Conservation (phyloP, 441 rosid genomes). For the Capsella rubella region DNA sequence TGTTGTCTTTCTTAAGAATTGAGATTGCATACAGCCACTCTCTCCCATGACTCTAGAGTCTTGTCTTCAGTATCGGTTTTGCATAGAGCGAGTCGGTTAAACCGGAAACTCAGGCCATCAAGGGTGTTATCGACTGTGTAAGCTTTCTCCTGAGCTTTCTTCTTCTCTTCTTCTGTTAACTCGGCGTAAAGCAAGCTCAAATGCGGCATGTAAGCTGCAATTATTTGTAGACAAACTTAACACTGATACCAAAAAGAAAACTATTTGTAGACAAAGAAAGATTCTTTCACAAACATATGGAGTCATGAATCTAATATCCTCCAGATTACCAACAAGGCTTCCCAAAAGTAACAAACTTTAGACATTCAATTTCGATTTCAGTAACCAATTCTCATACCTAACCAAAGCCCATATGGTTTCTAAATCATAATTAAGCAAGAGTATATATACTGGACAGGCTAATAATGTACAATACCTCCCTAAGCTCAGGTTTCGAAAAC, state of each 20-base stretch:
- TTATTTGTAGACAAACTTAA: neutral
- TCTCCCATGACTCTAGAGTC: slow-evolving; percentile 80
- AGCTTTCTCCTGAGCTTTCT: slow-evolving; percentile 70
- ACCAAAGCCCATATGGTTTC: neutral
- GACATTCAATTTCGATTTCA: neutral
- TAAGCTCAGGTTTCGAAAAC: neutral
- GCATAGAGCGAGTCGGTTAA: slow-evolving; percentile 68
- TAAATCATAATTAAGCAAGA: neutral
- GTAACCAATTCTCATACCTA: neutral
- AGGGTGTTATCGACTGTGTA: slow-evolving; percentile 59
- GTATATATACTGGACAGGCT: neutral
- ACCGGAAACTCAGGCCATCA: slow-evolving; percentile 58
- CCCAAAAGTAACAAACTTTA: neutral
- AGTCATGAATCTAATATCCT: neutral
- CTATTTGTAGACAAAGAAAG: neutral
- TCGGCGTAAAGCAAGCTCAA: slow-evolving; percentile 77
- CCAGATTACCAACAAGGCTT: neutral
- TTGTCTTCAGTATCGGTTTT: slow-evolving; percentile 71
- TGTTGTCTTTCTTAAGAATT: slow-evolving; percentile 1
- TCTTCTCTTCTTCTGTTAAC: slow-evolving; percentile 77
- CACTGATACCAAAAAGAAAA: neutral
- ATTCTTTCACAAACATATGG: neutral
- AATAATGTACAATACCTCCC: neutral
- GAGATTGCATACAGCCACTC: slow-evolving; percentile 59
- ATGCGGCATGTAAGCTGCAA: slow-evolving; percentile 93